These are phyloP conservation scores for Hypoxylon sp. DNA, from an alignment of 2,329 filamentous ascomycete genomes.

Conservation along the genomic window DNA sequence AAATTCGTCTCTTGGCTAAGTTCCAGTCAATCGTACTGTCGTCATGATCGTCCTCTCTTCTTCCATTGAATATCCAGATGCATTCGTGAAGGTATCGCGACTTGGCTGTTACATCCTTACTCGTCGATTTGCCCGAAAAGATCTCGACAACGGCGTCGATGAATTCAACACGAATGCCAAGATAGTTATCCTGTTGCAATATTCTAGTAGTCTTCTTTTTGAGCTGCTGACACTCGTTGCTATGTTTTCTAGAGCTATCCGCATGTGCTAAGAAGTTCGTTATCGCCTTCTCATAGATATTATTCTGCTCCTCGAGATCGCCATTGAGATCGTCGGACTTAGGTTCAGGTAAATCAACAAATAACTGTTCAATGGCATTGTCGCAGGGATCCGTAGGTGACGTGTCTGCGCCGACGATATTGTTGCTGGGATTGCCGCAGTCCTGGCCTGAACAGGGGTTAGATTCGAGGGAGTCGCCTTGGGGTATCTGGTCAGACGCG, in stretches of 20 bases:
- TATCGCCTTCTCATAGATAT: background rate
- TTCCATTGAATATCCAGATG: conserved; percentile 20
- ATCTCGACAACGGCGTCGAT: conserved; percentile 8
- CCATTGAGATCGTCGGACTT: background rate
- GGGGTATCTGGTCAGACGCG: background rate
- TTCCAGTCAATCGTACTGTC: background rate
- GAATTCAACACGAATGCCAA: background rate
- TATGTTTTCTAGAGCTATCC: background rate
- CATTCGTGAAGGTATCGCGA: background rate
- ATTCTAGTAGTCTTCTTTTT: background rate
- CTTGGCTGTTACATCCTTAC: conserved; percentile 1
- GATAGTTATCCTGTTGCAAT: background rate
- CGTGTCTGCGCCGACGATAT: background rate
- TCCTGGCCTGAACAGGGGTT: background rate
- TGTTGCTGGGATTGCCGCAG: background rate
- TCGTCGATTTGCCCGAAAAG: background rate
- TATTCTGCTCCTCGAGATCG: background rate
- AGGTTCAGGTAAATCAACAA: background rate
- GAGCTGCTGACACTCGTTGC: background rate
- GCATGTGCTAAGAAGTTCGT: background rate
- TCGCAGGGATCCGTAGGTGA: background rate
- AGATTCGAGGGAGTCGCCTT: background rate
- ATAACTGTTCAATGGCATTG: background rate
- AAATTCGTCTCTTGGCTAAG: background rate
- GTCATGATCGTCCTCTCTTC: background rate